Evolutionary conservation across 805 yeast species (phyloP), one percentile per base, ranked within the genome.

Genomic region (Saccharomycopsis babjevae): DNA sequence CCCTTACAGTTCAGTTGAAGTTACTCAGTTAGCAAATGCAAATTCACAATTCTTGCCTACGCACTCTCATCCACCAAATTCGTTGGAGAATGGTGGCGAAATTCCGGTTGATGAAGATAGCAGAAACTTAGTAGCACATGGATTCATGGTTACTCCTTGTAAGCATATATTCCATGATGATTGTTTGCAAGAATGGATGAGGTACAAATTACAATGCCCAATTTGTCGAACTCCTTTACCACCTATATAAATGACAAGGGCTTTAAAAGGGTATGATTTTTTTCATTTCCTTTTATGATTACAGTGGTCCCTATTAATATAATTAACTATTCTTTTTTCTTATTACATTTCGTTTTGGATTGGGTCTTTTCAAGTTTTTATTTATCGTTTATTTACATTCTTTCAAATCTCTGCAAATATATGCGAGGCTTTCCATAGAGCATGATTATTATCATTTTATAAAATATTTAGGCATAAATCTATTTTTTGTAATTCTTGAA

Each of bases 141-240:
- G 75, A 13, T 86, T 85, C 68, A 86, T 88, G 94, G 82, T 90
- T 2, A 89, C 98, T 0, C 97, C 97, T 1, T 92, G 98, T 72
- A 78, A 84, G 50, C 98, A 92, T 71, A 83, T 90, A 10, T 93
- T 91, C 80, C 97, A 92, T 69, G 80, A 89, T 1, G 84, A 81
- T n/a, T 92, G 98, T 73, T 75, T 93, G 65, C 96, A 89, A 69
- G 83, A 81, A 64, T 93, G 97, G 97, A 90, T 93, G 97, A 82
- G 85, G 70, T 88, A 89, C 70, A 89, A 91, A 68, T 73, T 93
- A 57, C 97, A 91, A 68, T 93, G 98, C 73, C 98, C 98, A 0
- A 92, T 91, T 6, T 93, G 98, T 73, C 80, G 97, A 68, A 82
- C 83, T 60, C 81, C 89, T 25, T 74, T 93, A 50, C 97, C 97